Evolutionary conservation across 345 rosid species (phyloP).

Genomic region (Gynandropsis gynandra): DNA sequence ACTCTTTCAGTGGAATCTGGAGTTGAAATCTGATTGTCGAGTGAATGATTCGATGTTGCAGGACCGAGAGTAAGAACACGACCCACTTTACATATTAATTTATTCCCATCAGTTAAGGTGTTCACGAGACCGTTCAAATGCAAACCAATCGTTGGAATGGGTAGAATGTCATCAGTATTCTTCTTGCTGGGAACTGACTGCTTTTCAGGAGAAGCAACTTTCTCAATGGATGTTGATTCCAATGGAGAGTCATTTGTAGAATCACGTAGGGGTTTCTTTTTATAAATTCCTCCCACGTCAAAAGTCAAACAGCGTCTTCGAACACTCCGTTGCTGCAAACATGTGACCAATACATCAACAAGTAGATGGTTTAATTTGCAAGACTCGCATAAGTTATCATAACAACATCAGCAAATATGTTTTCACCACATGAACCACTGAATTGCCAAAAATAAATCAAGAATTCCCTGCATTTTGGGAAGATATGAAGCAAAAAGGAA

Average conservation of each 20-base stretch:
- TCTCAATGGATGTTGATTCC: conserved; percentile 22
- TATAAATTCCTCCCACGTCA: conserved; percentile 40
- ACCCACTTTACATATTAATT: conserved; percentile 20
- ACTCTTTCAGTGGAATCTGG: conserved; percentile 27
- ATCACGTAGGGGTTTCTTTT: conserved; percentile 29
- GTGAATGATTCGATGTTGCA: conserved; percentile 10
- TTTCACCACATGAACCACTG: neutral
- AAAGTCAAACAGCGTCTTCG: conserved; percentile 52
- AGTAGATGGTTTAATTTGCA: neutral
- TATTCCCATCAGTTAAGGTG: conserved; percentile 26
- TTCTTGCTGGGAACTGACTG: conserved; percentile 19
- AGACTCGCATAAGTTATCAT: neutral
- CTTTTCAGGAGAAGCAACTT: conserved; percentile 19
- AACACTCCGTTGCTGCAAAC: conserved; percentile 39
- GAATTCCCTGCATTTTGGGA: neutral
- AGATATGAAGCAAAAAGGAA: neutral
- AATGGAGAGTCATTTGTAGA: conserved; percentile 24
- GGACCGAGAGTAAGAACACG: conserved; percentile 20
- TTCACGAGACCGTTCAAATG: conserved; percentile 50
- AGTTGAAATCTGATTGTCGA: conserved; percentile 20
- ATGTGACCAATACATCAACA: conserved; percentile 1
- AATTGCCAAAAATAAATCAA: neutral
- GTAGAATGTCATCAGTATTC: conserved; percentile 8
- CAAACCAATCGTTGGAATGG: conserved; percentile 38
- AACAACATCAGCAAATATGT: neutral